A percentile compares a stretch with the other conserved stretches of the same genome.
phyloP scores from a whole-genome alignment of 352 stramenopile genomes.

The Bremia lactucae region DNA sequence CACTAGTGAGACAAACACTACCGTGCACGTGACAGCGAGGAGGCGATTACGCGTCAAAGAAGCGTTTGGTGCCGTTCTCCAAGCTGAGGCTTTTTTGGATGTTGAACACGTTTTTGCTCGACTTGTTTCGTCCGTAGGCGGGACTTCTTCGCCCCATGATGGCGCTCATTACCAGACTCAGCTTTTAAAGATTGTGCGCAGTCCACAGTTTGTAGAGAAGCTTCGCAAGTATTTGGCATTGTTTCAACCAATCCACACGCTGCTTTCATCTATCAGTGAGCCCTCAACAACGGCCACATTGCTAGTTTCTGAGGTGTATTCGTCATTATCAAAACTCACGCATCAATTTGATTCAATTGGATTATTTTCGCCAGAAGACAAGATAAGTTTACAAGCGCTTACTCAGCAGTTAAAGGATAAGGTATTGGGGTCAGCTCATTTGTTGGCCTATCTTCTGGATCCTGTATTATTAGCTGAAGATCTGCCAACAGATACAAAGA shows the following conservation, averaged over 20 bases:
- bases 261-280: slow-evolving; percentile 12
- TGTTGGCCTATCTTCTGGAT: slow-evolving; percentile 33
- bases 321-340: slow-evolving; percentile 13
- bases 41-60: slow-evolving; percentile 15
- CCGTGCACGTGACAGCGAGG: slow-evolving; percentile 17
- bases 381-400: slow-evolving; percentile 10
- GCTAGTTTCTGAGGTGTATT: slow-evolving; percentile 30
- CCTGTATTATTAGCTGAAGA: slow-evolving; percentile 31
- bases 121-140: slow-evolving; percentile 5
- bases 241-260: slow-evolving; percentile 16
- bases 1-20: not conserved
- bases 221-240: slow-evolving; percentile 25
- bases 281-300: slow-evolving; percentile 1
- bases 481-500: slow-evolving; percentile 22
- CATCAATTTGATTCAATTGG: slow-evolving; percentile 14
- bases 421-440: slow-evolving; percentile 12
- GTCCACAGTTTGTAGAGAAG: slow-evolving; percentile 16
- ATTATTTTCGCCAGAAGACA: slow-evolving; percentile 18
- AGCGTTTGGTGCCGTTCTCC: slow-evolving; percentile 18
- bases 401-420: slow-evolving; percentile 16
- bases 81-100: slow-evolving; percentile 24
- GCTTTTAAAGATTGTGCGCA: slow-evolving; percentile 14
- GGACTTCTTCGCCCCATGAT: no score
- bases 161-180: slow-evolving; percentile 10
- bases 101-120: slow-evolving; percentile 4